Base-by-base conservation (phyloP, 2,329 filamentous ascomycete species). In the Blastomyces emzantsi region DNA sequence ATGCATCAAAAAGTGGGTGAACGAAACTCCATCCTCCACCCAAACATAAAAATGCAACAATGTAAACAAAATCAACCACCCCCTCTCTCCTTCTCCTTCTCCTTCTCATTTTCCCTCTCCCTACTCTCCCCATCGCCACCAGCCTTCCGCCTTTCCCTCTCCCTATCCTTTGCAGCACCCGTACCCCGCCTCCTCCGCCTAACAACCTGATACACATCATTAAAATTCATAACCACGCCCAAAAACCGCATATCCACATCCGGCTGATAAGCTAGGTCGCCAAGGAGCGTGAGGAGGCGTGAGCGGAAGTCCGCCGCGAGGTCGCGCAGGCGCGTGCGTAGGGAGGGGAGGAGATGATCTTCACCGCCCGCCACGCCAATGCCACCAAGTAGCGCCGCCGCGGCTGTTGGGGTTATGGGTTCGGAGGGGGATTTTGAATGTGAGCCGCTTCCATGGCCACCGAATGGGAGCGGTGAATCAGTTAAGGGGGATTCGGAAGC, bases 171-270 rank as follows among this genome's bases (percentile, higher is more conserved):
- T 17, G 70, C 64, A 51, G 69, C 64, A 28, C 67, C 68, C 52
- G 73, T 70, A 47, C 73, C 70, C 63, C 82, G 77, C 52, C 74
- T 71, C 64, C 82, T 78, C 77, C 87, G 86, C 73, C 87, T 84
- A 70, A 87, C 84, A 17, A 90, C 90, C 76, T 90, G 85, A 76
- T 97, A 97, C 33, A 96, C 90, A 74, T 97, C 93, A 76, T 99
- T 99, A 77, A 97, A 99, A 77, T 97, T 99, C 91, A 99, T 97
- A 51, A 94, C 90, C 57, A 97, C 92, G 49, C 91, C 94, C 68
- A 99, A 78, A 80, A 97, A 97, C 62, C 93, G 84, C 87, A 99
- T 90, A 75, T 99, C 94, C 61, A 92, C 87, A 74, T 99, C 94
- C 0, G 92, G 88, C 76, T 97, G 93, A 77, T 95, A 93, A 9